Base-by-base conservation (phyloP, 306 rosid genomes). In the Pueraria montana region DNA sequence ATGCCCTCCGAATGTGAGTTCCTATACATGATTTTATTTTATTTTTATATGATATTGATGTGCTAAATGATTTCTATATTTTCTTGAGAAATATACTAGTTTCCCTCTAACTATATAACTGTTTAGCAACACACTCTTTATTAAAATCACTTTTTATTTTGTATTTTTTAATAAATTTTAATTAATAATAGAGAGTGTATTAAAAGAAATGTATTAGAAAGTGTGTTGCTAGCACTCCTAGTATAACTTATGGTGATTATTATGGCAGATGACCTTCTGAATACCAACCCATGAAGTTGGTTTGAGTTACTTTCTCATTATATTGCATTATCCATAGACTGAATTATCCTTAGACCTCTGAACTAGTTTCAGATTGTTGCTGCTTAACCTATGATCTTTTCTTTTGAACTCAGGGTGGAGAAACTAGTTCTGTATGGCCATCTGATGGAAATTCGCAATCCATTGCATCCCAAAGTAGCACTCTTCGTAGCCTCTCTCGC, bases 361-460 rank as follows among this genome's bases (percentile, higher is more conserved):
- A 53, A 24, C 43, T 65, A 55, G 38, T 53, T 43, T 72, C 36
- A 9, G 55, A 52, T 8, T 46, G 30, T 68, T 43, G 45, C 61
- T 58, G 48, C 58, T 18, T 59, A 61, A 69, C 79, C 80, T 75
- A 58, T 63, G 59, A 52, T 79, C 36, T 55, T 79, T 56, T 64
- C 38, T 52, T 53, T 52, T 42, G 45, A 30, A 82, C 78, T 66
- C 80, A 93, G 94, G 95, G 94, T 46, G 92, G 90, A 63, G 97
- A 91, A 77, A 85, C 94, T 45, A 82, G 67, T 74, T 89, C 95
- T 79, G 82, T 91, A 78, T 91, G 97, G 97, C 93, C 94, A 4
- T 52, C 58, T 43, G 93, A 88, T 40, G 94, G 91, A 72, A 72
- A 69, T 43, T 59, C 87, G 74, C 93, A 82, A 76, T 85, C 91